Evolutionary conservation across 2,329 filamentous ascomycete species (phyloP).

Genomic region (Fusarium oligoseptatum): DNA sequence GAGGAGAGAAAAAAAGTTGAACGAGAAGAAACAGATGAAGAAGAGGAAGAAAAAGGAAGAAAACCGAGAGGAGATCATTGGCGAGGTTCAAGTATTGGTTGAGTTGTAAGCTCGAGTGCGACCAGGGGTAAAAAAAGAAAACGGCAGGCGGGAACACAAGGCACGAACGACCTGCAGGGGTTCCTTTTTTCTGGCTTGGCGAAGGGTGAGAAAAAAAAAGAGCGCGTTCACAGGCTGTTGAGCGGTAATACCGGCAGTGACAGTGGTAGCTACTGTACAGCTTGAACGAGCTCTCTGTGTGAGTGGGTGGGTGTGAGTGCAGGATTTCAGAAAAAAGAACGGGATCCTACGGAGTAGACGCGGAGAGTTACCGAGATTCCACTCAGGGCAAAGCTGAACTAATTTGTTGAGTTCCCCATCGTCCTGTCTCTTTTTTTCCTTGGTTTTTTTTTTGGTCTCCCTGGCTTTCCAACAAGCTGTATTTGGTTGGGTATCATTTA

Average conservation of each 20-base stretch:
- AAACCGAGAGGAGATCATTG: constrained; percentile 44
- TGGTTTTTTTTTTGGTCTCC: neutral
- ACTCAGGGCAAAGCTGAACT: neutral
- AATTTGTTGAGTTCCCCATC: constrained; percentile 34
- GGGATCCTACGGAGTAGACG: constrained; percentile 8
- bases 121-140: constrained; percentile 17
- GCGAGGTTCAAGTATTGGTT: constrained; percentile 31
- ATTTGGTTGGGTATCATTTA: constrained; percentile 2
- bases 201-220: neutral
- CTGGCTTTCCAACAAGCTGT: neutral
- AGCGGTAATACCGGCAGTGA: neutral
- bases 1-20: neutral
- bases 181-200: neutral
- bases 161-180: constrained; percentile 24
- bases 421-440: neutral
- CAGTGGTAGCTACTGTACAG: neutral
- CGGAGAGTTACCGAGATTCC: constrained; percentile 32
- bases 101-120: constrained; percentile 3
- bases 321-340: neutral
- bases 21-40: constrained; percentile 17
- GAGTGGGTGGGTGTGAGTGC: neutral
- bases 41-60: constrained; percentile 30
- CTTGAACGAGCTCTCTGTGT: neutral
- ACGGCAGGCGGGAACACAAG: constrained; percentile 11
- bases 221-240: neutral